Base-by-base conservation (phyloP, 2,329 filamentous ascomycete genomes). In the Coccinonectria pachysandricola region DNA sequence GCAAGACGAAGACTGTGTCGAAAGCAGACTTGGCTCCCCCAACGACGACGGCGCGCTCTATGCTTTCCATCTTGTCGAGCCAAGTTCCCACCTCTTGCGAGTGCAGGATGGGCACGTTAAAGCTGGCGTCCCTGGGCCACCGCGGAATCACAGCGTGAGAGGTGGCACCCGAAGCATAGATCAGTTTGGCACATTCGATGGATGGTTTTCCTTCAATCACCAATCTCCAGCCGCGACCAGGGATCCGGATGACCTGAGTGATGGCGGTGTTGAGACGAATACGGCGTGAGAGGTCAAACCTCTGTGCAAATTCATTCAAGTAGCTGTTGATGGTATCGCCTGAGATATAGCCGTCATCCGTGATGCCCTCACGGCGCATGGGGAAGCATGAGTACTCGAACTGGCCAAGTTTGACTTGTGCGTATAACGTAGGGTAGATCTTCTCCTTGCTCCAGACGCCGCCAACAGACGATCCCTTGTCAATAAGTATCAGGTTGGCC, bases 321-420 rank as follows among this genome's bases (percentile, higher is more conserved):
- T 50, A 51, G 7, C 20, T 26, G 28, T 52, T 37, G 19, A 53
- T 49, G 3, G 44, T 52, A 5, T 46, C 20, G 3, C 45, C 48
- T 2, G 50, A 42, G 12, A 56, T 40, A 26, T 42, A 46, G 10
- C 42, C 33, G 21, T 53, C 45, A 3, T 16, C 4, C 2, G 34
- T 42, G 26, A 50, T 41, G 7, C 46, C 49, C 20, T 52, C 48
- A 8, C 32, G 30, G 3, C 30, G 30, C 50, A 56, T 55, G 3
- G 48, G 49, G 12, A 37, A 46, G 36, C 39, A 45, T 4, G 46
- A 42, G 35, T 54, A 57, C 19, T 59, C 42, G 33, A 57, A 57
- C 3, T 46, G 36, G 2, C 45, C 44, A 31, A 40, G 35, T 13
- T 41, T 47, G 27, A 54, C 45, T 35, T 57, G 50, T 4, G 54